Conservation (phyloP, 371 early-diverging fungal species). For the Lichtheimia corymbifera region DNA sequence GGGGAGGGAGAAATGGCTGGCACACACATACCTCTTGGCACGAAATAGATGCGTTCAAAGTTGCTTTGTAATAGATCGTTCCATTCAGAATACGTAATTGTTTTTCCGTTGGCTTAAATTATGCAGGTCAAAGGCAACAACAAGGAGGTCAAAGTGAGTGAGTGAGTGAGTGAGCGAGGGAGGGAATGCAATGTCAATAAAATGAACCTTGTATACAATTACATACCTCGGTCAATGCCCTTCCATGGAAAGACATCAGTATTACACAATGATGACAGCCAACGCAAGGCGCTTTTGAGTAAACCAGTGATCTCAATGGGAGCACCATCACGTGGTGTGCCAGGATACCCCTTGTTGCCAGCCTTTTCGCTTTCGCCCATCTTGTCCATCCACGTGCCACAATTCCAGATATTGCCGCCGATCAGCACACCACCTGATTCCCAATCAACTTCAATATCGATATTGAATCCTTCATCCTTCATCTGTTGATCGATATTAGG, state of each 20-base stretch:
- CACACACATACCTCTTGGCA: conserved; percentile 65
- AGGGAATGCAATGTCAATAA: conserved; percentile 1
- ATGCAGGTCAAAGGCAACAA: too few relatives aligned
- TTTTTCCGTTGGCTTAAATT: conserved; percentile 14
- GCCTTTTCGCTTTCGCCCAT: conserved; percentile 96
- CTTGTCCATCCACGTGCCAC: conserved; percentile 99
- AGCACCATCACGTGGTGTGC: conserved; percentile 94
- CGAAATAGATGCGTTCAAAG: conserved; percentile 89
- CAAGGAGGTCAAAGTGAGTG: neutral
- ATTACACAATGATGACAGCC: conserved; percentile 65
- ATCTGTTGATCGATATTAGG: conserved; percentile 86
- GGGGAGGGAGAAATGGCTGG: neutral
- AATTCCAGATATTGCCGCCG: conserved; percentile 93
- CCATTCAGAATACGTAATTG: conserved; percentile 74
- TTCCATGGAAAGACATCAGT: conserved; percentile 44
- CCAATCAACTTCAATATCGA: conserved; percentile 73
- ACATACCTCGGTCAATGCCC: conserved; percentile 14
- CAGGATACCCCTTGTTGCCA: conserved; percentile 87
- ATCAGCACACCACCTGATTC: conserved; percentile 72
- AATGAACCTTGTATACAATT: too few relatives aligned
- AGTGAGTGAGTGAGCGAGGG: neutral
- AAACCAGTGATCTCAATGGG: conserved; percentile 92
- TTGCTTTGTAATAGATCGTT: conserved; percentile 70
- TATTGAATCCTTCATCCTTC: conserved; percentile 87
- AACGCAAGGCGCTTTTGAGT: conserved; percentile 80